Evolutionary conservation across 331 rosid species (phyloP).

Genomic region (Phaseolus coccineus): DNA sequence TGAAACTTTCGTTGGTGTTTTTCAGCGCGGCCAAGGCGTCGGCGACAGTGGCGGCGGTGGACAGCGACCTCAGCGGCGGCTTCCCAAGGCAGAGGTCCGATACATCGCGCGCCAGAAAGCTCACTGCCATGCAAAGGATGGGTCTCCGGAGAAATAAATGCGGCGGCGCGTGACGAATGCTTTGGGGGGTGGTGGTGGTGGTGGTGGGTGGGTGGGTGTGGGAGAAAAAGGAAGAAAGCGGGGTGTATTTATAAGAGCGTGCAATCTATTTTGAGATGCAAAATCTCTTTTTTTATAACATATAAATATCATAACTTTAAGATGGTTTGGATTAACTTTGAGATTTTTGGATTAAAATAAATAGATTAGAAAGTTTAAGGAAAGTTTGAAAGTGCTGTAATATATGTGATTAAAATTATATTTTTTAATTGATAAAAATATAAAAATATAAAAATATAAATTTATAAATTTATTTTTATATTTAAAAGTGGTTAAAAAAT

Average conservation of each 20-base stretch:
- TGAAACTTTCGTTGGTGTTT: constrained; percentile 64
- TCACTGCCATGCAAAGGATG: constrained; percentile 89
- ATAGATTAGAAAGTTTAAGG: too few relatives aligned
- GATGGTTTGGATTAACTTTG: too few relatives aligned
- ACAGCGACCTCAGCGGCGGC: constrained; percentile 87
- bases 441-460: too few relatives aligned
- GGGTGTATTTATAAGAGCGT: background rate
- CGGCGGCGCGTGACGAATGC: background rate
- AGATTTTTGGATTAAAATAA: too few relatives aligned
- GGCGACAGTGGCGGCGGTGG: constrained; percentile 67
- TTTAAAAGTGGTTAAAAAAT: too few relatives aligned
- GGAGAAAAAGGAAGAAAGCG: background rate
- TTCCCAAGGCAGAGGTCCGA: constrained; percentile 99
- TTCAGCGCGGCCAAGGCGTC: constrained; percentile 73
- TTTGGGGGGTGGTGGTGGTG: background rate
- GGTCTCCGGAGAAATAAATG: background rate
- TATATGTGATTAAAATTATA: too few relatives aligned
- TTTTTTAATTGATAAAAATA: too few relatives aligned
- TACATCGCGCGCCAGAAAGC: constrained; percentile 72
- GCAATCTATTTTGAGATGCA: too few relatives aligned
- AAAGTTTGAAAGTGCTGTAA: too few relatives aligned
- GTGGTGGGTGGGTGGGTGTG: background rate
- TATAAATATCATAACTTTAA: too few relatives aligned
- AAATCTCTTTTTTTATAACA: too few relatives aligned
- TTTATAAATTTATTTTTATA: too few relatives aligned